phyloP scores from a whole-genome alignment of 768 basidiomycete species.

The Pulveroboletus sp. region DNA sequence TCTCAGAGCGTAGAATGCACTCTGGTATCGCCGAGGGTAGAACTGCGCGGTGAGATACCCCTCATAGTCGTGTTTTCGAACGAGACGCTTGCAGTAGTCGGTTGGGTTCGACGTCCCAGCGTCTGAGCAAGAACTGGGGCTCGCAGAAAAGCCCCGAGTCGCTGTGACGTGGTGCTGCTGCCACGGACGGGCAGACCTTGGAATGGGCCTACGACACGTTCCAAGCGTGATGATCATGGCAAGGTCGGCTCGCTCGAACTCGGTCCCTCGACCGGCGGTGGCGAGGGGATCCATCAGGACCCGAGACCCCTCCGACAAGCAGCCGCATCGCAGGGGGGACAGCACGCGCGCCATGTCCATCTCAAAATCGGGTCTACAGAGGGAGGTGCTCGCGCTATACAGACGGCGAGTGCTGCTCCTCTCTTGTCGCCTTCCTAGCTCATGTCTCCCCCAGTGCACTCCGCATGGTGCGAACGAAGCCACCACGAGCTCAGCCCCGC shows the following conservation, averaged over 20 bases:
- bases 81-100: slow-evolving; percentile 65
- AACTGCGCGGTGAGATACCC: slow-evolving; percentile 67
- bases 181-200: slow-evolving; percentile 7
- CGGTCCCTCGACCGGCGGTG: slow-evolving; percentile 20
- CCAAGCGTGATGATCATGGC: slow-evolving; percentile 20
- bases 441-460: slow-evolving; percentile 51
- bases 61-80: slow-evolving; percentile 80
- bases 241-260: slow-evolving; percentile 1
- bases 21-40: slow-evolving; percentile 61
- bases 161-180: slow-evolving; percentile 2
- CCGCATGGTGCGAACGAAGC: slow-evolving; percentile 69
- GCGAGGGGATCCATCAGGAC: slow-evolving; percentile 13
- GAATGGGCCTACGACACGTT: slow-evolving; percentile 8
- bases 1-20: slow-evolving; percentile 71
- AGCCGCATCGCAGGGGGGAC: neutral
- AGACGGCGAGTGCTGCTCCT: slow-evolving; percentile 40
- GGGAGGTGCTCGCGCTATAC: slow-evolving; percentile 48
- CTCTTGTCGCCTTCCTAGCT: neutral
- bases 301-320: neutral
- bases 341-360: slow-evolving; percentile 22
- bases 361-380: slow-evolving; percentile 46
- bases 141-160: slow-evolving; percentile 13
- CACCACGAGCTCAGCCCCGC: slow-evolving; percentile 50
- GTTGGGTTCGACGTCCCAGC: slow-evolving; percentile 37
- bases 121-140: neutral